phyloP scores from a whole-genome alignment of 768 basidiomycete genomes.

The Boletus tomentosulus region DNA sequence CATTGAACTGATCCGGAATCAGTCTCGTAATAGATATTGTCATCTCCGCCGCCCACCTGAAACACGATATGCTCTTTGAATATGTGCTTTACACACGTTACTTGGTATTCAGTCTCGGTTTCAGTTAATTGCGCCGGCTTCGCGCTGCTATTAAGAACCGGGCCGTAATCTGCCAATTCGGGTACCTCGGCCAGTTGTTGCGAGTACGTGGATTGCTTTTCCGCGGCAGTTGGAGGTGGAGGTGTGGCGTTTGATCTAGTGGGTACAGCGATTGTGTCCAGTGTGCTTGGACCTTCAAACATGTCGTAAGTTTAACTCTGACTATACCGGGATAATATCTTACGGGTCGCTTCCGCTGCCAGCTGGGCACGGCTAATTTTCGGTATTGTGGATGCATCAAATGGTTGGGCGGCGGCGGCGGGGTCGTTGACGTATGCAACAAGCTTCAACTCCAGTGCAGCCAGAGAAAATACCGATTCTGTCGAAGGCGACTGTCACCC shows the following conservation, averaged over 20 bases:
- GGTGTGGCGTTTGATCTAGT: slow-evolving; percentile 56
- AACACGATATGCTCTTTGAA: slow-evolving; percentile 96
- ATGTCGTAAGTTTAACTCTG: slow-evolving; percentile 9
- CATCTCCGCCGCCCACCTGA: slow-evolving; percentile 56
- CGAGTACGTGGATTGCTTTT: slow-evolving; percentile 83
- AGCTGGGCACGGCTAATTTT: slow-evolving; percentile 94
- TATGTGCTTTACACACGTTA: slow-evolving; percentile 93
- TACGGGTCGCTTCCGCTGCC: slow-evolving; percentile 83
- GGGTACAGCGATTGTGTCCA: slow-evolving; percentile 81
- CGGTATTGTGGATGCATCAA: slow-evolving; percentile 82
- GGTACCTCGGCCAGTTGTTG: slow-evolving; percentile 84
- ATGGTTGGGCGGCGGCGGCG: slow-evolving; percentile 61
- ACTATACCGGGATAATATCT: slow-evolving; percentile 26
- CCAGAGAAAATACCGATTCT: slow-evolving; percentile 95
- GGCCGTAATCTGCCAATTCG: slow-evolving; percentile 80
- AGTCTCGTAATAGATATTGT: neutral
- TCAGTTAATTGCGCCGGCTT: slow-evolving; percentile 86
- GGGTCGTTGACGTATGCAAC: slow-evolving; percentile 92
- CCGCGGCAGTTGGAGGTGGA: slow-evolving; percentile 76
- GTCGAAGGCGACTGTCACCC: slow-evolving; percentile 2
- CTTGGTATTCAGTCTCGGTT: slow-evolving; percentile 97
- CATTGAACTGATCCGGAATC: slow-evolving; percentile 70
- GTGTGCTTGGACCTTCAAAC: slow-evolving; percentile 69
- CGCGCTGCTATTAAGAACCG: slow-evolving; percentile 79
- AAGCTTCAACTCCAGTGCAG: slow-evolving; percentile 84